These are phyloP conservation scores for Trichoderma hamatum DNA, from an alignment of 2,329 filamentous ascomycete species.

Conservation along the genomic window DNA sequence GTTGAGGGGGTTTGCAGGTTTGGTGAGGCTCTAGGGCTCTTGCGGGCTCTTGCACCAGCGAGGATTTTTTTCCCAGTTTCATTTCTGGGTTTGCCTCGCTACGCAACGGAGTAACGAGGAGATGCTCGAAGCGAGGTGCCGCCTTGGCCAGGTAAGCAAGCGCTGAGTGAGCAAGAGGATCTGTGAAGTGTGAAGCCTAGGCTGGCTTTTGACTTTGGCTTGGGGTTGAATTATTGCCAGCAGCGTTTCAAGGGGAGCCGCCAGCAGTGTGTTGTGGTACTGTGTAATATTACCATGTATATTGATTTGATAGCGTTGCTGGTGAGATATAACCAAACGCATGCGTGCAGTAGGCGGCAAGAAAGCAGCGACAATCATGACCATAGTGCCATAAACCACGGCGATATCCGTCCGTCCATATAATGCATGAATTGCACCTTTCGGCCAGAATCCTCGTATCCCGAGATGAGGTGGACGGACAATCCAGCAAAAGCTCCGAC, in stretches of 20 bases:
- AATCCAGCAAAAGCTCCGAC: background rate
- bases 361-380: background rate
- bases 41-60: background rate
- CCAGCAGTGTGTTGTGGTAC: background rate
- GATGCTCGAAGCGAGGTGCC: background rate
- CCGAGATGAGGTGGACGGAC: conserved; percentile 19
- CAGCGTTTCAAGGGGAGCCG: background rate
- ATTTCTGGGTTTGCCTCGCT: background rate
- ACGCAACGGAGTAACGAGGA: background rate
- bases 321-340: background rate
- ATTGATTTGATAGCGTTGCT: background rate
- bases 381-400: background rate
- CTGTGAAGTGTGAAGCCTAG: background rate
- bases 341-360: background rate
- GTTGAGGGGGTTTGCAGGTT: background rate
- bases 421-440: background rate
- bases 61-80: background rate
- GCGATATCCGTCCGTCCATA: background rate
- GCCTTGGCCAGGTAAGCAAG: background rate
- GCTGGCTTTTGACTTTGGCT: background rate
- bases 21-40: conserved; percentile 12
- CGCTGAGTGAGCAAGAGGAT: background rate
- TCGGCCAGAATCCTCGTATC: conserved; percentile 14
- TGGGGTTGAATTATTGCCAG: background rate
- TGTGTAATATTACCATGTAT: background rate